These are phyloP conservation scores for Kewa caespitosa DNA, from an alignment of 179 eudicot genomes.

Conservation along the genomic window DNA sequence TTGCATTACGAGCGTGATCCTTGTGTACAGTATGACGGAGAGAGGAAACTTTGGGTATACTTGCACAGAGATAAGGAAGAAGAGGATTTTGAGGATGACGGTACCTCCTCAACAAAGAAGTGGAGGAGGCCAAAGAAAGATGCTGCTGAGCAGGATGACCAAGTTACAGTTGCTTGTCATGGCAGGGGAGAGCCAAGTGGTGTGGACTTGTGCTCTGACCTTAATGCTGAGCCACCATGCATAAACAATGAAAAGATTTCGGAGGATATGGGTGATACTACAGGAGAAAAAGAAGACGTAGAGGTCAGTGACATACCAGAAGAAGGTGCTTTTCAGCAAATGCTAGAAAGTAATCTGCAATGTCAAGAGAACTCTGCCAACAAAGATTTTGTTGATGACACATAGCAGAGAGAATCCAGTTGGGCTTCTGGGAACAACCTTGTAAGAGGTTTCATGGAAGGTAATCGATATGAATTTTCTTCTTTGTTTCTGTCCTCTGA, in stretches of 20 bases:
- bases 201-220: constrained; percentile 62
- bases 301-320: constrained; percentile 32
- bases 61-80: constrained; percentile 90
- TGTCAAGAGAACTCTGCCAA: constrained; percentile 54
- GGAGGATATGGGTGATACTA: constrained; percentile 37
- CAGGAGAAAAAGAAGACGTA: constrained; percentile 35
- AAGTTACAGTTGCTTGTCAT: constrained; percentile 57
- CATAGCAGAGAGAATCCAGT: constrained; percentile 42
- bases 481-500: neutral
- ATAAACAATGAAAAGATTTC: constrained; percentile 39
- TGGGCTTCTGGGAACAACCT: constrained; percentile 30
- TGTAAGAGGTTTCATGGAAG: constrained; percentile 26
- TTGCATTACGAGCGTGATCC: constrained; percentile 96
- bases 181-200: constrained; percentile 51
- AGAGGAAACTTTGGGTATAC: constrained; percentile 86
- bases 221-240: constrained; percentile 50
- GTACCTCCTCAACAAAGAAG: constrained; percentile 80
- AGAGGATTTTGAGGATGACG: constrained; percentile 90
- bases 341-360: constrained; percentile 38
- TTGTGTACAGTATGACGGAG: constrained; percentile 78
- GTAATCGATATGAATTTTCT: constrained; percentile 18
- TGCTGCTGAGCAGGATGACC: constrained; percentile 66
- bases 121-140: constrained; percentile 90
- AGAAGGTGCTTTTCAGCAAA: constrained; percentile 26
- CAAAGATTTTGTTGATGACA: constrained; percentile 49